Evolutionary conservation across 371 early-diverging fungal genomes (phyloP).

Genomic region (Mucor circinelloides): DNA sequence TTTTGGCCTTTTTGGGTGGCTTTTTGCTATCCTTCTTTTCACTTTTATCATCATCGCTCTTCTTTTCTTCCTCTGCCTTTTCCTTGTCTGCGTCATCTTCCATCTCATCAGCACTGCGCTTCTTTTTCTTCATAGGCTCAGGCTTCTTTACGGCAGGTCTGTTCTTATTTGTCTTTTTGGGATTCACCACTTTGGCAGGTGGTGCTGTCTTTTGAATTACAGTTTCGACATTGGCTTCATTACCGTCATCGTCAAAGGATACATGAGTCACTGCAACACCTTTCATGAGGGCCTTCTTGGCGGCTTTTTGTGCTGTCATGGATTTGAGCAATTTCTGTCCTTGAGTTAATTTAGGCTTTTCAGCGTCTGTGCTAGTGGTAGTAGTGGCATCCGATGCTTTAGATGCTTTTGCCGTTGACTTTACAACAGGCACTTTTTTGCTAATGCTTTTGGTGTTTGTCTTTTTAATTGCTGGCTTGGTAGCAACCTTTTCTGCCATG

Average conservation of each 20-base stretch:
- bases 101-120: conserved; percentile 17
- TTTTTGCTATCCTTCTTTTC: conserved; percentile 9
- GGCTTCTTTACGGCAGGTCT: conserved; percentile 21
- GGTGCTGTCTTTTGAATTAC: conserved; percentile 16
- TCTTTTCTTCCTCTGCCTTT: neutral
- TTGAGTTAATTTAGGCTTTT: conserved; percentile 23
- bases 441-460: neutral
- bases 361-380: neutral
- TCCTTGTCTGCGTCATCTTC: conserved; percentile 7
- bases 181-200: neutral
- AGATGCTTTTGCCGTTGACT: neutral
- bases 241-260: conserved; percentile 34
- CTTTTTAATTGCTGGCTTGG: neutral
- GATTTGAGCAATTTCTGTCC: conserved; percentile 33
- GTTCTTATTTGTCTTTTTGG: conserved; percentile 9
- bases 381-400: neutral
- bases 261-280: conserved; percentile 21
- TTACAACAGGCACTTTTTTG: neutral
- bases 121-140: conserved; percentile 13
- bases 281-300: conserved; percentile 24
- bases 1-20: conserved; percentile 18
- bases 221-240: conserved; percentile 20
- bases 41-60: conserved; percentile 3
- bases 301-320: conserved; percentile 37
- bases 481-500: neutral